Conservation (phyloP, 1,284 basidiomycete genomes). For the Kwoniella shivajii region DNA sequence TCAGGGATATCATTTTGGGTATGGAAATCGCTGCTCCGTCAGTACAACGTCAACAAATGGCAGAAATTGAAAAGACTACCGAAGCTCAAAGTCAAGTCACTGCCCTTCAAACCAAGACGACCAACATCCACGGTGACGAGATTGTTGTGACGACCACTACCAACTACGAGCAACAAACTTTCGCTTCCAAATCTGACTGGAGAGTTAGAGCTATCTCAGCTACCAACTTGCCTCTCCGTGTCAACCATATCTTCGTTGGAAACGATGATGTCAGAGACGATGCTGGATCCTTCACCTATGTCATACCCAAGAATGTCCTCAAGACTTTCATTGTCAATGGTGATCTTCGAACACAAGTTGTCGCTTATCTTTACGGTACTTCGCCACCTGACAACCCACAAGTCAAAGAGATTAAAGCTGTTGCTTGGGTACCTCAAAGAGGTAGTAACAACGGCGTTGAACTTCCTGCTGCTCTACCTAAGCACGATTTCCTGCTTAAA, state of each 20-base stretch:
- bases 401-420: constrained; percentile 97
- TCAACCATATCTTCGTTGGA: constrained; percentile 98
- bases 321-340: constrained; percentile 91
- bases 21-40: constrained; percentile 62
- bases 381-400: constrained; percentile 96
- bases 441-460: constrained; percentile 93
- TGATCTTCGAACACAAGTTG: constrained; percentile 94
- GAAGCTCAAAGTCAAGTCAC: constrained; percentile 90
- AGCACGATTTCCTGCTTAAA: constrained; percentile 91
- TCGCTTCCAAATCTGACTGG: constrained; percentile 99
- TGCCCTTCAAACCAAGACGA: constrained; percentile 95
- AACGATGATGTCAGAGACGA: constrained; percentile 98
- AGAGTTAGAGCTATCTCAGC: constrained; percentile 94
- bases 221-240: constrained; percentile 90
- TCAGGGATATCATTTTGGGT: constrained; percentile 93
- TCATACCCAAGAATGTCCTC: constrained; percentile 96
- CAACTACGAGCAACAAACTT: constrained; percentile 96
- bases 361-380: constrained; percentile 88
- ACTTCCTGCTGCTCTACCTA: constrained; percentile 79
- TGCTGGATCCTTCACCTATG: constrained; percentile 88
- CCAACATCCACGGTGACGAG: constrained; percentile 89
- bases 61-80: constrained; percentile 93
- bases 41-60: constrained; percentile 96
- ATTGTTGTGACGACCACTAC: constrained; percentile 96
- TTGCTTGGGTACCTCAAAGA: constrained; percentile 94